Percentiles rank a stretch among this genome's conserved stretches.
phyloP scores from a whole-genome alignment of 495 filamentous ascomycete genomes.

The Sporormia fimetaria region DNA sequence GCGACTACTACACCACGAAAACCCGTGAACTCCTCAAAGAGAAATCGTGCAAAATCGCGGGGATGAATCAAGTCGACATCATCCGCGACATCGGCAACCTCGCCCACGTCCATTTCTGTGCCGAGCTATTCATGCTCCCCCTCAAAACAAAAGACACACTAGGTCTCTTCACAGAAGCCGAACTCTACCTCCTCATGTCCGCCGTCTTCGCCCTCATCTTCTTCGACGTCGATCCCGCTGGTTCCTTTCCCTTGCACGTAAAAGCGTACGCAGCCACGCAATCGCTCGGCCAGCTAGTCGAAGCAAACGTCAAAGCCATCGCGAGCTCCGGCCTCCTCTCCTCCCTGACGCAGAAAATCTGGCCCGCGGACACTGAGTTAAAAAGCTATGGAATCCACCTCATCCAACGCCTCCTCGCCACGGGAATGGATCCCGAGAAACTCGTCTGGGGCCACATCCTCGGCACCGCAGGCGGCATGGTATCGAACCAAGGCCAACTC shows the following conservation, averaged over 20 bases:
- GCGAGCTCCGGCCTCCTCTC: slow-evolving; percentile 19
- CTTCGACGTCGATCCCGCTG: slow-evolving; percentile 52
- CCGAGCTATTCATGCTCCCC: slow-evolving; percentile 52
- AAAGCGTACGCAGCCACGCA: slow-evolving; percentile 34
- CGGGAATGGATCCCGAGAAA: slow-evolving; percentile 20
- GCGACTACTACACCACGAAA: slow-evolving; percentile 42
- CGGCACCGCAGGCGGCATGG: slow-evolving; percentile 36
- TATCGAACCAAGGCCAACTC: slow-evolving; percentile 33
- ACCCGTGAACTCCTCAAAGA: slow-evolving; percentile 41
- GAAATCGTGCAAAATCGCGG: slow-evolving; percentile 42
- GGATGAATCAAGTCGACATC: slow-evolving; percentile 50
- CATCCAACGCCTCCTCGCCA: slow-evolving; percentile 26
- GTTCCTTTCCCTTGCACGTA: slow-evolving; percentile 51
- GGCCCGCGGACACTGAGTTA: slow-evolving; percentile 22
- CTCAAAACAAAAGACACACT: slow-evolving; percentile 48
- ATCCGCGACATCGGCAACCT: slow-evolving; percentile 53
- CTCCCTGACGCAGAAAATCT: slow-evolving; percentile 22
- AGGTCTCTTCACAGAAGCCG: slow-evolving; percentile 45
- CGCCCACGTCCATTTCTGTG: slow-evolving; percentile 47
- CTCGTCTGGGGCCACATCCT: slow-evolving; percentile 34
- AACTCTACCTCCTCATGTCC: slow-evolving; percentile 49
- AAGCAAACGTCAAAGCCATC: slow-evolving; percentile 26
- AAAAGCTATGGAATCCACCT: slow-evolving; percentile 31
- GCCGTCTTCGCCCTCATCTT: slow-evolving; percentile 53
- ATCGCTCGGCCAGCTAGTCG: slow-evolving; percentile 27